Conservation (phyloP, 2,329 filamentous ascomycete genomes). For the Nannizzia gypsea region DNA sequence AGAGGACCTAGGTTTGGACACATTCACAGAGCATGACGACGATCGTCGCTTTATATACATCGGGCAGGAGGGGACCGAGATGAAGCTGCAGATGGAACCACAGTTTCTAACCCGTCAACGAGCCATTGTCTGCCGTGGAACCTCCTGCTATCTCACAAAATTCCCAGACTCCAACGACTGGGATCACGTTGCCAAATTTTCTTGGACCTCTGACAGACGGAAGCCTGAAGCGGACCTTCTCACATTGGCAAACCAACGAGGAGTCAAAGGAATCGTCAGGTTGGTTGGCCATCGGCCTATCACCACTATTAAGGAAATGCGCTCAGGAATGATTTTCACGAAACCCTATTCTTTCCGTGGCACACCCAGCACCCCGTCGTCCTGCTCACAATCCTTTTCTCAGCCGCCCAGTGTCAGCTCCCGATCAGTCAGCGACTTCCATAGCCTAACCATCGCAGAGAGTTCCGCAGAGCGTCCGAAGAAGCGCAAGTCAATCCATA, state of each 20-base stretch:
- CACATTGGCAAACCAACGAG: slow-evolving; percentile 16
- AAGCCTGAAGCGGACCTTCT: slow-evolving; percentile 19
- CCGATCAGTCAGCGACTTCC: too few relatives aligned
- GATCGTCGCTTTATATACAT: too few relatives aligned
- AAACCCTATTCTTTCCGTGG: too few relatives aligned
- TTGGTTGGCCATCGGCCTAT: slow-evolving; percentile 20
- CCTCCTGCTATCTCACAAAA: slow-evolving; percentile 17
- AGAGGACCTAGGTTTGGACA: slow-evolving; percentile 23
- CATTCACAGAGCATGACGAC: slow-evolving; percentile 16
- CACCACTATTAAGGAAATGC: slow-evolving; percentile 19
- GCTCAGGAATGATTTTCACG: slow-evolving; percentile 19
- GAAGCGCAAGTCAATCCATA: too few relatives aligned
- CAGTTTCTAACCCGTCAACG: slow-evolving; percentile 5
- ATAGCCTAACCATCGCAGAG: too few relatives aligned
- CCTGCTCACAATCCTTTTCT: too few relatives aligned
- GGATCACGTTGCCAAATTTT: slow-evolving; percentile 24
- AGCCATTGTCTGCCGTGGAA: slow-evolving; percentile 19
- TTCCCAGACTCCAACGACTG: too few relatives aligned
- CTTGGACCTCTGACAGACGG: slow-evolving; percentile 22
- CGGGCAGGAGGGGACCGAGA: not conserved
- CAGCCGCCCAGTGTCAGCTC: too few relatives aligned
- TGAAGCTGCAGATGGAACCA: slow-evolving; percentile 2
- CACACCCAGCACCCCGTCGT: too few relatives aligned
- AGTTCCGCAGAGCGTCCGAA: too few relatives aligned
- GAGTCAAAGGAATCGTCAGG: slow-evolving; percentile 19